Evolutionary conservation across 441 rosid genomes (phyloP).

Genomic region (Erysimum cheiri): DNA sequence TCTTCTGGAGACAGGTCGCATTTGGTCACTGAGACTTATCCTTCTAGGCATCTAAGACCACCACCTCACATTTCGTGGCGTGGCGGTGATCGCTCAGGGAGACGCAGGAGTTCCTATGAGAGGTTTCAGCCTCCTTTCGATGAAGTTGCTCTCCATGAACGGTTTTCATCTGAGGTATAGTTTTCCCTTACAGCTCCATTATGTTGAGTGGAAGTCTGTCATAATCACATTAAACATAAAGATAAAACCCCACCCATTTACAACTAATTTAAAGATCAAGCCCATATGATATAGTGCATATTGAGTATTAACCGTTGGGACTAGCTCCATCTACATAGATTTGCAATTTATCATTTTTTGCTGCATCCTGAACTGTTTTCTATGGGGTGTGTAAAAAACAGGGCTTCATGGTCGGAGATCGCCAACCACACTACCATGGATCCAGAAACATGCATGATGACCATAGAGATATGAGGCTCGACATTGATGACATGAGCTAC

Average conservation of each 20-base stretch:
- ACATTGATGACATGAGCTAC: conserved; percentile 82
- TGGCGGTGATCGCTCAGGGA: conserved; percentile 63
- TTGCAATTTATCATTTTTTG: background rate
- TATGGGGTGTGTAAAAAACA: conserved; percentile 35
- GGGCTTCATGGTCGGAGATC: conserved; percentile 70
- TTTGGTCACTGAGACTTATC: conserved; percentile 55
- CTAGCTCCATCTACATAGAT: background rate
- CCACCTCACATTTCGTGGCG: conserved; percentile 63
- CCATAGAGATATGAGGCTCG: conserved; percentile 91
- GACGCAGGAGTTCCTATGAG: conserved; percentile 70
- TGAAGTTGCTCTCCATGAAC: conserved; percentile 61
- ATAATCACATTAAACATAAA: background rate
- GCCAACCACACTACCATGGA: conserved; percentile 53
- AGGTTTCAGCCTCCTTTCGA: conserved; percentile 58
- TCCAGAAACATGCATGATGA: conserved; percentile 70
- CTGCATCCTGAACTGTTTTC: conserved; percentile 18
- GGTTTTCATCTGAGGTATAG: conserved; percentile 69
- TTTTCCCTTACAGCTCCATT: background rate
- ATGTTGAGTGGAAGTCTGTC: background rate
- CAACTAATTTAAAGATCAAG: background rate
- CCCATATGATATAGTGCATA: conserved; percentile 1
- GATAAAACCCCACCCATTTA: background rate
- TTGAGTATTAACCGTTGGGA: background rate
- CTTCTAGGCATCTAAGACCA: conserved; percentile 69
- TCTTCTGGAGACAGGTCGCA: conserved; percentile 67